Evolutionary conservation across 768 basidiomycete genomes (phyloP), one percentile per base, ranked within the genome.

Genomic region (Mrakia blollopis): DNA sequence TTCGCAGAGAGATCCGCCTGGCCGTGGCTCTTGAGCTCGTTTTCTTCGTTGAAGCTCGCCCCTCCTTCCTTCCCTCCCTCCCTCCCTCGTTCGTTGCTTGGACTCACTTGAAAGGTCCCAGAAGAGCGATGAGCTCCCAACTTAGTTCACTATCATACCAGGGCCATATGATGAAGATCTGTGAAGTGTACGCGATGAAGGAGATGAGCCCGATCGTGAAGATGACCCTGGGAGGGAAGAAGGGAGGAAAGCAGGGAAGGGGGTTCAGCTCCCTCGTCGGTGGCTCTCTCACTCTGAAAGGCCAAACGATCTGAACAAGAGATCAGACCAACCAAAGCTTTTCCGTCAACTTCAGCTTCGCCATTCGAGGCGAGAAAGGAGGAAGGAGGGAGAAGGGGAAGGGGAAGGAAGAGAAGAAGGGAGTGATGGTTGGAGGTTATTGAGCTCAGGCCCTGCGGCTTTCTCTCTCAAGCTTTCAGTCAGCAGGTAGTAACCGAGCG

Each of bases 71-170:
- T 57, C 57, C 57, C 52, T 54, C 52, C 10, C 57, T n/a, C 54
- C n/a, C n/a, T n/a, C n/a, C 23, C 54, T 57, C 57, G 3, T n/a
- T 50, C 16, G 0, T 50, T 7, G 16, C 25, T 57, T 50, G 70
- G 30, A 85, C 91, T 82, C 82, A 94, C 94, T 96, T 95, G 91
- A 96, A 96, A 13, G 96, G 96, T 3, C 89, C 79, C 30, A 97
- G 86, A n/a, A 95, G 86, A 30, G 83, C 85, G 54, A 96, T 78
- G 63, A 96, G 88, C 81, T 94, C 89, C 60, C 92, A 84, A 21
- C 92, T 90, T 79, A 92, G 79, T 70, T 84, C 89, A 52, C 87
- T 84, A 57, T 93, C 92, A 81, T 95, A 96, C 93, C 93, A 97
- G 30, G 93, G 94, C 93, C 89, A 89, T 82, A 97, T 89, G 78